Base-by-base conservation (phyloP, 2,329 filamentous ascomycete species). In the Elsinoe arachidis region DNA sequence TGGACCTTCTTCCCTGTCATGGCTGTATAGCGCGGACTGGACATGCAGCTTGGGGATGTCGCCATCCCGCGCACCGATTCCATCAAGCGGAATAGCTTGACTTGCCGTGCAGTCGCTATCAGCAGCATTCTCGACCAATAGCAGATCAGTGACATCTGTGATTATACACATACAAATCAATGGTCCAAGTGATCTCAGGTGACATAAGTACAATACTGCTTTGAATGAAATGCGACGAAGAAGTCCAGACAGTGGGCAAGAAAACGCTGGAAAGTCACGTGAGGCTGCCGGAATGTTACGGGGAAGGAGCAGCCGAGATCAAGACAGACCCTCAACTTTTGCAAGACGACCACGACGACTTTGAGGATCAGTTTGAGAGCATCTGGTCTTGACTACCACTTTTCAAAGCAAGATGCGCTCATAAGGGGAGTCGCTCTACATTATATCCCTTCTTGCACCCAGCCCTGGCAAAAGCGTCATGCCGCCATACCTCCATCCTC, bases 401-500 rank as follows among this genome's bases (percentile, higher is more conserved):
- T 6, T 21, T 23, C 17, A n/a, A 23, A 17, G 26, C 46, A 17
- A 51, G 41, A 46, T 46, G 41, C n/a, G 41, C 1, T 10, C n/a
- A 30, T 46, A 26, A 21, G 26, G 7, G 9, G 26, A 9, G 7
- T 30, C 26, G 26, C 7, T 30, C 26, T 9, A 30, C 7, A 30
- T 7, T 30, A 4, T 5, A 2, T 30, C 7, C 26, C 2, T 30
- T 6, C 9, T 30, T 7, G 26, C 26, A 30, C 39, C 19, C 44
- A 30, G 5, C 14, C 44, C 23, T 2, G 4, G 21, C 21, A 49
- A 30, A 11, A 15, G n/a, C 46, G 15, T 12, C 70, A 93, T 93
- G 88, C 85, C 89, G 67, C 88, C 83, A 39, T 77, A 92, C 74
- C 84, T 99, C 41, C 93, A 99, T 72, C 93, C 93, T 34, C 86